phyloP scores from a whole-genome alignment of 306 rosid genomes.

The Lotus japonicus region DNA sequence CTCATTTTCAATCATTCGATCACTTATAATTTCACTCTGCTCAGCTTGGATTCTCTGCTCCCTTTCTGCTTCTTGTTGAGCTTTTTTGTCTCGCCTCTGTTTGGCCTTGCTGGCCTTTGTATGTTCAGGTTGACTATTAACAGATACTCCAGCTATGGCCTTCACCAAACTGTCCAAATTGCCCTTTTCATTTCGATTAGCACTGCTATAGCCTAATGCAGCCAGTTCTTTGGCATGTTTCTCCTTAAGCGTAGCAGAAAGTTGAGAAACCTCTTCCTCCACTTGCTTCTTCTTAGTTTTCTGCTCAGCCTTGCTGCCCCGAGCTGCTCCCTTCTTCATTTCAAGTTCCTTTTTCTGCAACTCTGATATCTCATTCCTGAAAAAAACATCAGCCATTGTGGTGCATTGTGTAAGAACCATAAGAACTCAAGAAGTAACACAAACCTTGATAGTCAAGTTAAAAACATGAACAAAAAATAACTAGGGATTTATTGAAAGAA shows the following conservation, averaged over 20 bases:
- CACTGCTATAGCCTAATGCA: slow-evolving; percentile 56
- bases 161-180: slow-evolving; percentile 70
- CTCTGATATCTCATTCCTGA: slow-evolving; percentile 74
- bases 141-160: slow-evolving; percentile 85
- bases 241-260: slow-evolving; percentile 67
- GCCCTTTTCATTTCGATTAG: slow-evolving; percentile 44
- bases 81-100: slow-evolving; percentile 63
- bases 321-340: slow-evolving; percentile 80
- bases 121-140: slow-evolving; percentile 49
- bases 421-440: background rate
- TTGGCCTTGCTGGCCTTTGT: slow-evolving; percentile 64
- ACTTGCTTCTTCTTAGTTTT: slow-evolving; percentile 88
- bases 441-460: background rate
- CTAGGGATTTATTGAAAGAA: background rate
- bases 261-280: slow-evolving; percentile 81
- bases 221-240: slow-evolving; percentile 63
- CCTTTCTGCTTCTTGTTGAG: slow-evolving; percentile 84
- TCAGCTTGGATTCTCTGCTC: slow-evolving; percentile 85
- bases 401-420: background rate
- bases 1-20: slow-evolving; percentile 67
- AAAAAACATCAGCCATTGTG: slow-evolving; percentile 1
- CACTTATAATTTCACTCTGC: slow-evolving; percentile 62
- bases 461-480: background rate
- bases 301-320: slow-evolving; percentile 96
- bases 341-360: slow-evolving; percentile 79